phyloP scores from a whole-genome alignment of 1,139 yeast genomes.

The Geotrichum aggregatum region DNA sequence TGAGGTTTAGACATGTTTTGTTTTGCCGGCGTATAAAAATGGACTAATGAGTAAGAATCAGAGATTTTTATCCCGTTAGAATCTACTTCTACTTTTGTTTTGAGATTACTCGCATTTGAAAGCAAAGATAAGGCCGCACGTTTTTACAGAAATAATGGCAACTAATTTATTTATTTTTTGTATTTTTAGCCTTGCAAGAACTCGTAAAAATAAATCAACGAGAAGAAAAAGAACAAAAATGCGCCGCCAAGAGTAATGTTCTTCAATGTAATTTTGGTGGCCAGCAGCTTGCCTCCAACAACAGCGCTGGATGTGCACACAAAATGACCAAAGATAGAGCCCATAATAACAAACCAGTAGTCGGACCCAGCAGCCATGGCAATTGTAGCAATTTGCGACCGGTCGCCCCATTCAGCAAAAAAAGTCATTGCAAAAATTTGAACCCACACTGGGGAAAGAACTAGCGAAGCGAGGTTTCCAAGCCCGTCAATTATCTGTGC shows the following conservation, averaged over 20 bases:
- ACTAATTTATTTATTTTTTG: too few species aligned
- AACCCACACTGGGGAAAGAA: conserved; percentile 86
- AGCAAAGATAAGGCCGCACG: too few species aligned
- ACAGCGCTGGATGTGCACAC: conserved; percentile 93
- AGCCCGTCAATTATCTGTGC: conserved; percentile 38
- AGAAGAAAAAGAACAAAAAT: conserved; percentile 73
- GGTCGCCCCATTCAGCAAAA: conserved; percentile 98
- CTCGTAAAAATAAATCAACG: conserved; percentile 60
- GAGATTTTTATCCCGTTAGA: too few species aligned
- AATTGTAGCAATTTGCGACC: conserved; percentile 95
- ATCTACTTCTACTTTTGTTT: too few species aligned
- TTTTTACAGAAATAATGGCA: too few species aligned
- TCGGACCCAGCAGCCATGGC: conserved; percentile 98
- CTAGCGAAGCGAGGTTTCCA: conserved; percentile 53
- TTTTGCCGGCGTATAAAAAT: too few species aligned
- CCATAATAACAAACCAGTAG: conserved; percentile 83
- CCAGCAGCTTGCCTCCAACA: conserved; percentile 84
- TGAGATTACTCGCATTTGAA: too few species aligned
- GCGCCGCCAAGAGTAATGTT: conserved; percentile 92
- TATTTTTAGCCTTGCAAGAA: conserved; percentile 9
- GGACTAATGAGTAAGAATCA: too few species aligned
- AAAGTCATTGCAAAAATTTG: conserved; percentile 96
- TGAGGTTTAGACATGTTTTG: conserved; percentile 39
- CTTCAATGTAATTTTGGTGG: conserved; percentile 85
- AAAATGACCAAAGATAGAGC: conserved; percentile 87